phyloP scores from a whole-genome alignment of 1,284 basidiomycete genomes.

The Irpex lacteus region DNA sequence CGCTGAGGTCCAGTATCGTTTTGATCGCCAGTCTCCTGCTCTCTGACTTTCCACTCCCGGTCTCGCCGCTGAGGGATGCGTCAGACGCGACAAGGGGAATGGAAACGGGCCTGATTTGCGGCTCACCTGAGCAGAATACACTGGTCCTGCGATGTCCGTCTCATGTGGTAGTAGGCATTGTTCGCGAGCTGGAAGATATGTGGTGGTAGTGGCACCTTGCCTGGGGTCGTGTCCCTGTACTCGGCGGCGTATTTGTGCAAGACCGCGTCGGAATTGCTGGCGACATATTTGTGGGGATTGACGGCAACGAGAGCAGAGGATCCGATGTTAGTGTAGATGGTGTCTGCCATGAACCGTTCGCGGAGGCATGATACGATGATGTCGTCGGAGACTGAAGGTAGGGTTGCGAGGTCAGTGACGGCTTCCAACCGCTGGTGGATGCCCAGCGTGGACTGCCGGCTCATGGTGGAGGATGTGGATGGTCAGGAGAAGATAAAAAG shows the following conservation, averaged over 20 bases:
- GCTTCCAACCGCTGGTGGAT: slow-evolving; percentile 65
- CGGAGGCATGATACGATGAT: slow-evolving; percentile 79
- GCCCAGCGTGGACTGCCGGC: slow-evolving; percentile 30
- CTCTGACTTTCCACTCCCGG: slow-evolving; percentile 93
- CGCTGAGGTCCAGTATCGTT: slow-evolving; percentile 84
- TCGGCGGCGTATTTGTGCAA: slow-evolving; percentile 82
- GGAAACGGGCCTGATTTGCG: neutral
- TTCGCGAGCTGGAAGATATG: slow-evolving; percentile 89
- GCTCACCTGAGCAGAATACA: slow-evolving; percentile 80
- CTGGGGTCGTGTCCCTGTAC: slow-evolving; percentile 50
- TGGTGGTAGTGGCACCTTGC: slow-evolving; percentile 47
- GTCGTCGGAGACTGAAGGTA: slow-evolving; percentile 69
- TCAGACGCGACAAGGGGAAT: slow-evolving; percentile 5
- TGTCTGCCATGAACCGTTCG: slow-evolving; percentile 83
- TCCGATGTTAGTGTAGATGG: slow-evolving; percentile 78
- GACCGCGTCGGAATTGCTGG: slow-evolving; percentile 77
- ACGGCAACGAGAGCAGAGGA: slow-evolving; percentile 74
- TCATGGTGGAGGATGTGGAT: slow-evolving; percentile 23
- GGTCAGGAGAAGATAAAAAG: slow-evolving; percentile 12
- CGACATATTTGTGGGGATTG: slow-evolving; percentile 87
- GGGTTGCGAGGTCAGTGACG: slow-evolving; percentile 59
- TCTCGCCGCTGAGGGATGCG: slow-evolving; percentile 70
- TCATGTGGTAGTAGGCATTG: slow-evolving; percentile 96
- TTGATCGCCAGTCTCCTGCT: slow-evolving; percentile 88
- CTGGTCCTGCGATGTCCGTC: slow-evolving; percentile 91